Conservation (phyloP, 2,329 filamentous ascomycete species). For the Xylaria hypoxylon region DNA sequence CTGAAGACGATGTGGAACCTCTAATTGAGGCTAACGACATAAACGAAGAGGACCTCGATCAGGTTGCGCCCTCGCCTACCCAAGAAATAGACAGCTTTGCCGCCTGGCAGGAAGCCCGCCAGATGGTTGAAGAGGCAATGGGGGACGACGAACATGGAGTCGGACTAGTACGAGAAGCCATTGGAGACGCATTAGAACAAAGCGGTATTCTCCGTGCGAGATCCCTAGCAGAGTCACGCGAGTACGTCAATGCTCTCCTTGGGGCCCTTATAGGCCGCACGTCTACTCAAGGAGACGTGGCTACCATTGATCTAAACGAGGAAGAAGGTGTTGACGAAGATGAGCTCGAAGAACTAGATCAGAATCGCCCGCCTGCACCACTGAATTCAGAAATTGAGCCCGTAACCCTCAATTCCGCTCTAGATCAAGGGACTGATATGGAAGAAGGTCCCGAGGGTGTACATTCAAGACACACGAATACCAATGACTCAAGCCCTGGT, state of each 20-base stretch:
- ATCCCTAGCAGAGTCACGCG: constrained; percentile 59
- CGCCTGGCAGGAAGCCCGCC: constrained; percentile 67
- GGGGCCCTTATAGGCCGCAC: constrained; percentile 57
- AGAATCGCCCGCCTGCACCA: background rate
- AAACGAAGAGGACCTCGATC: constrained; percentile 13
- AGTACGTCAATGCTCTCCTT: constrained; percentile 64
- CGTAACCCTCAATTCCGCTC: background rate
- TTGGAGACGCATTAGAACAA: constrained; percentile 66
- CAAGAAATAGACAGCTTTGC: constrained; percentile 52
- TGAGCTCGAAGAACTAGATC: constrained; percentile 29
- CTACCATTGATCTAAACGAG: constrained; percentile 17
- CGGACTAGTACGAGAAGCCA: constrained; percentile 63
- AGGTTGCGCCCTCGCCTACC: constrained; percentile 22
- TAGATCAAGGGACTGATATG: background rate
- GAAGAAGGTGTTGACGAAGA: constrained; percentile 30
- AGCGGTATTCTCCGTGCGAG: constrained; percentile 63
- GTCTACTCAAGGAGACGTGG: constrained; percentile 27
- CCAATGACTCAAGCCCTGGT: background rate
- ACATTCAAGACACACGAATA: background rate
- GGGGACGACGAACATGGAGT: constrained; percentile 68
- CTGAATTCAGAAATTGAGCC: background rate
- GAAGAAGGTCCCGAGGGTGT: constrained; percentile 4
- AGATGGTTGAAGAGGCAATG: constrained; percentile 67
- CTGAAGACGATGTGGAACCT: constrained; percentile 42
- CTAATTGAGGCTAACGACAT: constrained; percentile 39